A percentile compares a stretch with the other conserved stretches of the same genome.
These are phyloP conservation scores for Skeletonema menzelii DNA, from an alignment of 108 stramenopile genomes.

Conservation along the genomic window DNA sequence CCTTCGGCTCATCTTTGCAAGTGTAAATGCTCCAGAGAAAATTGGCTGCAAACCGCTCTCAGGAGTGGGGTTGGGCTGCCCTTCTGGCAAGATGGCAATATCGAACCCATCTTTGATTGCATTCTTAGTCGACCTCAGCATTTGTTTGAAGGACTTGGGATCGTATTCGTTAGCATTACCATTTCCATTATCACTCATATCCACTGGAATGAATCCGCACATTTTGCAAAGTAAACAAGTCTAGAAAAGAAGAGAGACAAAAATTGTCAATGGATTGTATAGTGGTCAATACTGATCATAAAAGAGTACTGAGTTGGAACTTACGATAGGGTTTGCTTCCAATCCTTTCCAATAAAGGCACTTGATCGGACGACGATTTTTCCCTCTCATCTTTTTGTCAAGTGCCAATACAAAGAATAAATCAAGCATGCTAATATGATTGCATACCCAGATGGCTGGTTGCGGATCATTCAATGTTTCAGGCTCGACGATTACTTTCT, in stretches of 20 bases:
- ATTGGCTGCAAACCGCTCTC: conserved; percentile 70
- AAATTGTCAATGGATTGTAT: too few relatives aligned
- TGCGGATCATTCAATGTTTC: conserved; percentile 47
- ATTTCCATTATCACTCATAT: conserved; percentile 83
- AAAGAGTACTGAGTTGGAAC: too few relatives aligned
- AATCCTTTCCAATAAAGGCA: conserved; percentile 89
- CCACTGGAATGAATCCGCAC: conserved; percentile 87
- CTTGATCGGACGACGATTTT: conserved; percentile 78
- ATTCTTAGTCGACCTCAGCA: conserved; percentile 69
- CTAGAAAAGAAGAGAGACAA: too few relatives aligned
- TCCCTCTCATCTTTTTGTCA: conserved; percentile 70
- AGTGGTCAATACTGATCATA: too few relatives aligned
- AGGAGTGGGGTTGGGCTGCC: conserved; percentile 86
- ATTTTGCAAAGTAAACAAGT: conserved; percentile 70
- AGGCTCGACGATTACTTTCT: conserved; percentile 41
- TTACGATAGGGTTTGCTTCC: conserved; percentile 70
- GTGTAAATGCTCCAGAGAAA: conserved; percentile 82
- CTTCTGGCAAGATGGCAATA: conserved; percentile 86
- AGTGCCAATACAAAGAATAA: conserved; percentile 80
- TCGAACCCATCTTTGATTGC: conserved; percentile 87
- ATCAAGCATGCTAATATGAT: conserved; percentile 81
- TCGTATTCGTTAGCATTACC: conserved; percentile 85
- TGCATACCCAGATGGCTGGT: conserved; percentile 86
- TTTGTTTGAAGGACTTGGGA: conserved; percentile 63
- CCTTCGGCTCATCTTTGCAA: conserved; percentile 74